Evolutionary conservation across 306 rosid genomes (phyloP).

Genomic region (Lathyrus tuberosus): DNA sequence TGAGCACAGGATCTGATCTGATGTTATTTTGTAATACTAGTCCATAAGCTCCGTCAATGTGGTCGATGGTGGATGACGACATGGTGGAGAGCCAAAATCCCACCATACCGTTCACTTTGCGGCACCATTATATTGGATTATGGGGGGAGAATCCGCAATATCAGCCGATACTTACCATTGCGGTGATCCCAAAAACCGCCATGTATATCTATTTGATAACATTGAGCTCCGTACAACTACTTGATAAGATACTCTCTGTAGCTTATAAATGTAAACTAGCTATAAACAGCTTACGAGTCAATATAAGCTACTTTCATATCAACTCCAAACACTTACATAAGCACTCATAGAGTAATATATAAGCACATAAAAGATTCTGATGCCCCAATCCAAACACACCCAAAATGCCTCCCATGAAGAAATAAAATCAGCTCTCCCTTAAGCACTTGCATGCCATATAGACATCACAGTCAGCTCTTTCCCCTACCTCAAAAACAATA

Average conservation of each 20-base stretch:
- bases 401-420: background rate
- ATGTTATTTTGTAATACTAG: background rate
- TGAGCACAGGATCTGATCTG: background rate
- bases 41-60: background rate
- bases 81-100: no score
- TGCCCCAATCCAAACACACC: background rate
- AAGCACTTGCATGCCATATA: background rate
- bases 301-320: background rate
- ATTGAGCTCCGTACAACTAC: background rate
- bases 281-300: background rate
- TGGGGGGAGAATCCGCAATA: no score
- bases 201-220: no score
- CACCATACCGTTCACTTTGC: no score
- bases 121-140: no score
- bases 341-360: background rate
- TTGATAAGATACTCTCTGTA: background rate
- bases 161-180: no score
- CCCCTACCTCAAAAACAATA: conserved; percentile 13
- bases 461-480: background rate
- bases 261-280: background rate
- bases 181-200: no score
- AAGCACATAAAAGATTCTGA: background rate
- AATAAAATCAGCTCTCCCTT: background rate
- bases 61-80: no score
- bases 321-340: background rate